Conservation (phyloP, 441 rosid genomes). For the Brassica hybrid region DNA sequence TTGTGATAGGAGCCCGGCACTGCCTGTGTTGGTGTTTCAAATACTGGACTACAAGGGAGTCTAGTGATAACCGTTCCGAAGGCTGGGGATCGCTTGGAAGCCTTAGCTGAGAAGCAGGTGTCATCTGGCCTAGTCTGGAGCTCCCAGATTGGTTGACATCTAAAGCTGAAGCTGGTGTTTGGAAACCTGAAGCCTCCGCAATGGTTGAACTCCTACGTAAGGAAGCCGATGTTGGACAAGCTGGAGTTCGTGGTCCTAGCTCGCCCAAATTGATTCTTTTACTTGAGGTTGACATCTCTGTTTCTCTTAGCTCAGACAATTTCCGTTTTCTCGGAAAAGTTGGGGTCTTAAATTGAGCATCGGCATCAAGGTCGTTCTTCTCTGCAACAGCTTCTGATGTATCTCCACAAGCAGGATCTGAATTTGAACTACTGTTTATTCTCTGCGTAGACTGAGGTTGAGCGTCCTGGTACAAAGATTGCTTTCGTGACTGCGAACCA, state of each 20-base stretch:
- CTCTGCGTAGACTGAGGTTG: constrained; percentile 55
- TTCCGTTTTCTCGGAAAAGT: constrained; percentile 83
- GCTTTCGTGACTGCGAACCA: constrained; percentile 61
- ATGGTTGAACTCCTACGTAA: constrained; percentile 53
- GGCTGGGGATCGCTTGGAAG: constrained; percentile 65
- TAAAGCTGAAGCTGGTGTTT: constrained; percentile 58
- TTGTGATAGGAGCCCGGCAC: constrained; percentile 98
- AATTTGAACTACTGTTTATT: constrained; percentile 46
- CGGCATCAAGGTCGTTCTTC: constrained; percentile 57
- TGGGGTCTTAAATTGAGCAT: constrained; percentile 74
- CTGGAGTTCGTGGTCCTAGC: constrained; percentile 72
- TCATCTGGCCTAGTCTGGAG: constrained; percentile 53
- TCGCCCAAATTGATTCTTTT: constrained; percentile 78
- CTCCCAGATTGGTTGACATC: constrained; percentile 66
- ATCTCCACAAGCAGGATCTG: constrained; percentile 45
- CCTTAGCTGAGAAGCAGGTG: constrained; percentile 60
- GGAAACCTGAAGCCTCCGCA: constrained; percentile 57
- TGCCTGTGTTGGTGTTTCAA: constrained; percentile 99
- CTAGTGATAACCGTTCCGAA: constrained; percentile 83
- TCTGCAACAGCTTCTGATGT: constrained; percentile 54
- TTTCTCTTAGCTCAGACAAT: constrained; percentile 72
- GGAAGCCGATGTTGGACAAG: constrained; percentile 57
- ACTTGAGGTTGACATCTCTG: constrained; percentile 54
- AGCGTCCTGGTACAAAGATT: constrained; percentile 52
- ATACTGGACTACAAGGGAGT: constrained; percentile 90